Evolutionary conservation across 1,139 yeast genomes (phyloP).

Genomic region (Suhomyces wounanorum): DNA sequence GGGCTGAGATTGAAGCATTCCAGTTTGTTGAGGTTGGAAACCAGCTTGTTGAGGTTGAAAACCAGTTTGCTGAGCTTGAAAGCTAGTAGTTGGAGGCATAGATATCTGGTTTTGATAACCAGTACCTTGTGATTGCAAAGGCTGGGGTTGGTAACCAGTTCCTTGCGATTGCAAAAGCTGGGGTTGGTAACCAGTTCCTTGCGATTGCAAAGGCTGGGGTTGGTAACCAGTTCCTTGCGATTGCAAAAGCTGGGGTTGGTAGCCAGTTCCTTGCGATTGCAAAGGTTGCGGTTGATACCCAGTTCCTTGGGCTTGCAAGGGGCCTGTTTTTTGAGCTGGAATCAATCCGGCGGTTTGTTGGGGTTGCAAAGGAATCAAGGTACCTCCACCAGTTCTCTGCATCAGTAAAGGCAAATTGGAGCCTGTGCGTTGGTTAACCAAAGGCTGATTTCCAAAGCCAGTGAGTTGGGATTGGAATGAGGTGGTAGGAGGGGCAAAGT

Average conservation of each 20-base stretch:
- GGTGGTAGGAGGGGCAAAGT: slow-evolving; percentile 19
- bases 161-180: slow-evolving; percentile 25
- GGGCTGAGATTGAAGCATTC: slow-evolving; percentile 52
- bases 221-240: slow-evolving; percentile 38
- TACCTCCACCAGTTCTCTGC: slow-evolving; percentile 48
- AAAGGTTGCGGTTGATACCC: slow-evolving; percentile 19
- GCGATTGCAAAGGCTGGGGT: slow-evolving; percentile 35
- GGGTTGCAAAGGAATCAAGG: slow-evolving; percentile 49
- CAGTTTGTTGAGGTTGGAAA: slow-evolving; percentile 43
- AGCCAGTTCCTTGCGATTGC: slow-evolving; percentile 19
- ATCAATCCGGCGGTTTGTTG: slow-evolving; percentile 51
- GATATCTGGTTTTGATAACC: slow-evolving; percentile 29
- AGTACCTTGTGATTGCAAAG: slow-evolving; percentile 29
- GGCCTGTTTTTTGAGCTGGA: slow-evolving; percentile 44
- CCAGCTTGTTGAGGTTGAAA: slow-evolving; percentile 49
- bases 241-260: slow-evolving; percentile 21
- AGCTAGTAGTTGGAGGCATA: slow-evolving; percentile 11
- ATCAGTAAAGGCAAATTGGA: slow-evolving; percentile 26
- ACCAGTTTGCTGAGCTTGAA: slow-evolving; percentile 36
- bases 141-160: slow-evolving; percentile 24
- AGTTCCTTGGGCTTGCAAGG: slow-evolving; percentile 22
- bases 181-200: slow-evolving; percentile 27
- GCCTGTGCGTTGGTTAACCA: slow-evolving; percentile 25
- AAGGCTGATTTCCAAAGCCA: slow-evolving; percentile 28
- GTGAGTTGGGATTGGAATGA: slow-evolving; percentile 41